Percentiles rank a stretch among this genome's conserved stretches.
Conservation (phyloP, 2,329 filamentous ascomycete species). For the Fonsecaea nubica region DNA sequence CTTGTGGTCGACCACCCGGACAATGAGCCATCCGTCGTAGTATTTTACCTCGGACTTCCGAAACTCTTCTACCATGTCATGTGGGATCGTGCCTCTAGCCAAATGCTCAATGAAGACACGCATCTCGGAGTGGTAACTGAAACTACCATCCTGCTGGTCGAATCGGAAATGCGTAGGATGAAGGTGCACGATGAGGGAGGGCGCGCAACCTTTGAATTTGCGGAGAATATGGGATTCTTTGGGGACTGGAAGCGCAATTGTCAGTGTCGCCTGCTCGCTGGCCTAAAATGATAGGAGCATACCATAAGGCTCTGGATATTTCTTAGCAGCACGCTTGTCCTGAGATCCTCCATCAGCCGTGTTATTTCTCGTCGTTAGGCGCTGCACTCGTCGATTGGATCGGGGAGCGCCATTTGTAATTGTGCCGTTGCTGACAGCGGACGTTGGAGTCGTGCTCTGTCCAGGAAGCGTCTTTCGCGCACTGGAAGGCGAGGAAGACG, state of each 20-base stretch:
- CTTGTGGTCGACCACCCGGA: constrained; percentile 90
- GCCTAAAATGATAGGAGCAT: constrained; percentile 31
- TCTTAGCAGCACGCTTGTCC: constrained; percentile 48
- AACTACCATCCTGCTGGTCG: constrained; percentile 91
- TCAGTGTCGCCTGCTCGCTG: constrained; percentile 16
- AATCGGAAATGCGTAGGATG: constrained; percentile 87
- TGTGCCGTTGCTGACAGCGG: constrained; percentile 49
- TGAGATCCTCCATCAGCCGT: constrained; percentile 38
- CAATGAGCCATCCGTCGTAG: constrained; percentile 93
- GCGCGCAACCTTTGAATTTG: constrained; percentile 74
- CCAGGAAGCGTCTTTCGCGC: constrained; percentile 63
- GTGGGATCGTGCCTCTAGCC: constrained; percentile 76
- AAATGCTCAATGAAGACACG: constrained; percentile 79
- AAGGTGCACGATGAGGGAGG: constrained; percentile 85
- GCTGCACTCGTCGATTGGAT: constrained; percentile 56
- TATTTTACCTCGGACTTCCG: constrained; percentile 74
- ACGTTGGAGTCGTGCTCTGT: constrained; percentile 32
- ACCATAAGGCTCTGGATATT: constrained; percentile 55
- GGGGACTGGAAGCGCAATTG: constrained; percentile 62
- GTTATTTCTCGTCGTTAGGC: constrained; percentile 45
- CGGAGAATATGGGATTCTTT: constrained; percentile 79
- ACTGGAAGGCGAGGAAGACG: constrained; percentile 64
- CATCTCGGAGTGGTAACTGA: constrained; percentile 93
- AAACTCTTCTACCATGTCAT: constrained; percentile 85
- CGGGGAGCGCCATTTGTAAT: constrained; percentile 45